Conservation (phyloP, 1,139 yeast species). For the Pichia sp. region DNA sequence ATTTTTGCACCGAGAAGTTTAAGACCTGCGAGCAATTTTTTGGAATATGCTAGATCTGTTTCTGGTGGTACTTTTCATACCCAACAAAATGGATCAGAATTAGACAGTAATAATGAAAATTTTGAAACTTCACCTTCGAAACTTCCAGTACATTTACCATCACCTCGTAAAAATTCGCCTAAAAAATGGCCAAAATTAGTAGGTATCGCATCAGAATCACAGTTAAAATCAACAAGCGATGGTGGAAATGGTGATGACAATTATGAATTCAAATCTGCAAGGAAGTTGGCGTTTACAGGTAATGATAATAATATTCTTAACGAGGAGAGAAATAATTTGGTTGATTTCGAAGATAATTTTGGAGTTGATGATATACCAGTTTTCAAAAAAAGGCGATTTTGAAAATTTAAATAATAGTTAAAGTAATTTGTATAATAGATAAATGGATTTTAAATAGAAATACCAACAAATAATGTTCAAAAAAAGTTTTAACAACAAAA, state of each 20-base stretch:
- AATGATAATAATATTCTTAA: not conserved
- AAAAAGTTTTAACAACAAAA: constrained; percentile 17
- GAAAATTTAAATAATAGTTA: not conserved
- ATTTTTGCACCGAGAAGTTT: constrained; percentile 36
- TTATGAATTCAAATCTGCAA: constrained; percentile 9
- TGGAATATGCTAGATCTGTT: constrained; percentile 32
- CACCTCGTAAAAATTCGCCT: constrained; percentile 32
- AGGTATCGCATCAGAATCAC: constrained; percentile 35
- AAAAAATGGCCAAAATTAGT: constrained; percentile 31
- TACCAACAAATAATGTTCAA: not conserved
- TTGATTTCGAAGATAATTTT: constrained; percentile 9
- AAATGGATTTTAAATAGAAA: not conserved
- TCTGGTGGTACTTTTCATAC: constrained; percentile 22
- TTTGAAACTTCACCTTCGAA: constrained; percentile 8
- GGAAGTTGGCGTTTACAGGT: constrained; percentile 5
- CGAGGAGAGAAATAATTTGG: not conserved
- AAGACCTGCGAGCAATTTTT: constrained; percentile 31
- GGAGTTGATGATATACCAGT: constrained; percentile 13
- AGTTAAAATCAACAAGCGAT: constrained; percentile 18
- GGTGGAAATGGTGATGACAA: constrained; percentile 6
- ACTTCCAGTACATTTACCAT: constrained; percentile 23
- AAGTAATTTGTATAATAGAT: too few relatives aligned
- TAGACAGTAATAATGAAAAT: not conserved
- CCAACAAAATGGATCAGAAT: constrained; percentile 10
- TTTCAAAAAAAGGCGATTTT: constrained; percentile 9